phyloP scores from a whole-genome alignment of 768 basidiomycete genomes.

The Trametopsis cervina region DNA sequence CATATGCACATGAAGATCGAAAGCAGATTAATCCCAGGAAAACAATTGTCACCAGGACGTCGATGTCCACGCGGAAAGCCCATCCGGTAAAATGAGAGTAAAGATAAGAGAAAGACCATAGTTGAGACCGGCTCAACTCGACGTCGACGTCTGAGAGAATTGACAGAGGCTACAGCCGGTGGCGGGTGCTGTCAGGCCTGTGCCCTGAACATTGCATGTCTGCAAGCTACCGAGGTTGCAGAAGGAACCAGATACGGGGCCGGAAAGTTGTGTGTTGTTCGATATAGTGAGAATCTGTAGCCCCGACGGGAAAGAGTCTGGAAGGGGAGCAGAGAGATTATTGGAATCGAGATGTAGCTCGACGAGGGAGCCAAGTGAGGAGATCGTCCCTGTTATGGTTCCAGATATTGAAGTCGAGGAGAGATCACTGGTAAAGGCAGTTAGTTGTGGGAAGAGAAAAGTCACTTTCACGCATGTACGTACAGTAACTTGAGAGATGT shows the following conservation, averaged over 20 bases:
- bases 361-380: slow-evolving; percentile 27
- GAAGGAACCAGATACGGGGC: slow-evolving; percentile 23
- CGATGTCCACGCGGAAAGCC: background rate
- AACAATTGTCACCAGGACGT: too few species aligned
- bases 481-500: slow-evolving; percentile 30
- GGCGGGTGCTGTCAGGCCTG: slow-evolving; percentile 16
- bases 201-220: slow-evolving; percentile 22
- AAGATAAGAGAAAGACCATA: background rate
- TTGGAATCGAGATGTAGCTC: slow-evolving; percentile 33
- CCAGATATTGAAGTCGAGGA: slow-evolving; percentile 34
- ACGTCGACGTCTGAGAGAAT: slow-evolving; percentile 11
- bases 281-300: slow-evolving; percentile 29
- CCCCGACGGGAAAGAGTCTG: slow-evolving; percentile 27
- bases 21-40: background rate
- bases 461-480: slow-evolving; percentile 5
- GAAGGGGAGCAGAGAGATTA: slow-evolving; percentile 29
- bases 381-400: slow-evolving; percentile 28
- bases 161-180: slow-evolving; percentile 21
- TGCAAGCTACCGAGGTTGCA: slow-evolving; percentile 22
- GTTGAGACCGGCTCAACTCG: background rate
- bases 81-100: background rate
- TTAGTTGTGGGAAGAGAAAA: slow-evolving; percentile 1
- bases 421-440: slow-evolving; percentile 24
- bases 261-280: slow-evolving; percentile 32
- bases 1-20: background rate